phyloP scores from a whole-genome alignment of 441 rosid genomes.

The Sinapis alba region DNA sequence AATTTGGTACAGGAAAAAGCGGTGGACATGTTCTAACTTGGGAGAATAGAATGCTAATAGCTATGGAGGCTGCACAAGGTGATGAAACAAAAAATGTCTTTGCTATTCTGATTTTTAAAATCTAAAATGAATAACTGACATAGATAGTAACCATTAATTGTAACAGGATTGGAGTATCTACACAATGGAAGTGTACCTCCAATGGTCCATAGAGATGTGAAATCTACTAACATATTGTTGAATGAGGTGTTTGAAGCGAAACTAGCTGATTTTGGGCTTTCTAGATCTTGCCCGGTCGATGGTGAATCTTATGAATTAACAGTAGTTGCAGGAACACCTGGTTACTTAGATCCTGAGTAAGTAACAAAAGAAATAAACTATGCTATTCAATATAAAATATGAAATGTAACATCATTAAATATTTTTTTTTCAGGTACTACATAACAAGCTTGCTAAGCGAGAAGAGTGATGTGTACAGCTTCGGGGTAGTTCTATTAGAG shows the following conservation, averaged over 20 bases:
- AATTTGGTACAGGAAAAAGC: slow-evolving; percentile 24
- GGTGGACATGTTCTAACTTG: slow-evolving; percentile 38
- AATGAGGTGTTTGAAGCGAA: slow-evolving; percentile 45
- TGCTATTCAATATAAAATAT: neutral
- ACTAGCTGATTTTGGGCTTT: slow-evolving; percentile 51
- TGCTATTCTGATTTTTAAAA: neutral
- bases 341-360: slow-evolving; percentile 50
- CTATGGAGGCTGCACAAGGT: slow-evolving; percentile 60
- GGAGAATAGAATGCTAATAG: slow-evolving; percentile 50
- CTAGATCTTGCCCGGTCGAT: slow-evolving; percentile 39
- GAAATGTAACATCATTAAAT: neutral
- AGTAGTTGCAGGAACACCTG: slow-evolving; percentile 39
- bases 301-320: slow-evolving; percentile 35
- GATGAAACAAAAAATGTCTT: neutral
- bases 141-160: neutral
- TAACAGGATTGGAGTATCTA: slow-evolving; percentile 48
- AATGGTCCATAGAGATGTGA: slow-evolving; percentile 55
- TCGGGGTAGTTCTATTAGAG: slow-evolving; percentile 43
- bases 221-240: slow-evolving; percentile 49
- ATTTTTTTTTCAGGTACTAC: slow-evolving; percentile 36
- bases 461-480: slow-evolving; percentile 44
- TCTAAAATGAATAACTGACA: neutral
- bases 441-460: slow-evolving; percentile 35
- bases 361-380: neutral
- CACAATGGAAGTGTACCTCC: slow-evolving; percentile 51